phyloP scores from a whole-genome alignment of 2,329 filamentous ascomycete species.

The Phyllosticta citriasiana region DNA sequence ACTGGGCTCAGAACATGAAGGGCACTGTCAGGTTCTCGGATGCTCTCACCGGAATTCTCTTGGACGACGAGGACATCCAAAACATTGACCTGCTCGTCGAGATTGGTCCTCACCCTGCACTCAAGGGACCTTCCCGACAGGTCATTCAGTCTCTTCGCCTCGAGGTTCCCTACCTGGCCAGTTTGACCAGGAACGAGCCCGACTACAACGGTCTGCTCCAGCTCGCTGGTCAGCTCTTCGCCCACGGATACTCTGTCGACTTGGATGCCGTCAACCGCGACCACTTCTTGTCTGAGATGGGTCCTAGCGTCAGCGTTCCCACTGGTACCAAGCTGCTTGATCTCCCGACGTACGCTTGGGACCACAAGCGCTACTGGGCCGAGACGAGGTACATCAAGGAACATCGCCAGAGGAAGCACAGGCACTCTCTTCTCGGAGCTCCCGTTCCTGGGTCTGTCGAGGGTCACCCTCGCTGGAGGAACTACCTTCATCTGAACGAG shows the following conservation, averaged over 20 bases:
- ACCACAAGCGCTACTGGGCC: constrained; percentile 17
- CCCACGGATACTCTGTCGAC: constrained; percentile 12
- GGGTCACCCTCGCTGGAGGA: constrained; percentile 16
- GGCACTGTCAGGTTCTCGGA: constrained; percentile 37
- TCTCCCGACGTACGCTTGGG: constrained; percentile 19
- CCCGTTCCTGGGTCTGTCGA: constrained; percentile 10
- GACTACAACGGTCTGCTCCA: constrained; percentile 6
- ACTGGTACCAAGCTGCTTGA: constrained; percentile 13
- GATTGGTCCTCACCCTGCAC: constrained; percentile 37
- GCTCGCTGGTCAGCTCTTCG: constrained; percentile 15
- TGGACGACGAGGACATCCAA: not conserved
- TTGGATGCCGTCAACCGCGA: constrained; percentile 16
- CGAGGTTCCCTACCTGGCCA: not conserved
- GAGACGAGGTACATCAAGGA: constrained; percentile 9
- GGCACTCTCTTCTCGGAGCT: constrained; percentile 15
- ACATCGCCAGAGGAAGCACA: constrained; percentile 1
- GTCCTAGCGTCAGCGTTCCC: constrained; percentile 9
- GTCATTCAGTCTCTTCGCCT: constrained; percentile 13
- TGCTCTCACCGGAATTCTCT: constrained; percentile 21
- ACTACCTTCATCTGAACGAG: constrained; percentile 11
- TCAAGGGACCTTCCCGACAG: constrained; percentile 32
- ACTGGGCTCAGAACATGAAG: constrained; percentile 40
- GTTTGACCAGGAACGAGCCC: not conserved
- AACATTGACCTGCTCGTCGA: constrained; percentile 30
- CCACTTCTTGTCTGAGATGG: not conserved